A percentile compares a stretch with the other conserved stretches of the same genome.
Conservation (phyloP, 2,329 filamentous ascomycete genomes). For the Microcera coccophila region DNA sequence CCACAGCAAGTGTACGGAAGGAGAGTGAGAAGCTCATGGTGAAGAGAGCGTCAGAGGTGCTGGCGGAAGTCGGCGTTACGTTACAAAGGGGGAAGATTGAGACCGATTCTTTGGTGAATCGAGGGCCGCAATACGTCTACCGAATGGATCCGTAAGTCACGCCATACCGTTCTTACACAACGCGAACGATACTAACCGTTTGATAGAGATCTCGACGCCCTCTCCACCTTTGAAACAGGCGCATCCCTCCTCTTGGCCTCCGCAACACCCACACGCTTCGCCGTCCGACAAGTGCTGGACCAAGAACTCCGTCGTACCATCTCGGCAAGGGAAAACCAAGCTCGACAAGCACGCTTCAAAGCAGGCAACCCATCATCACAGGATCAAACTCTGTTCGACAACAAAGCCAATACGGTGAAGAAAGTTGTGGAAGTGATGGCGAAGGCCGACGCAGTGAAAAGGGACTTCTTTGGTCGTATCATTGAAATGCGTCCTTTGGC, state of each 20-base stretch:
- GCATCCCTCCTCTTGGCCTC: slow-evolving; percentile 52
- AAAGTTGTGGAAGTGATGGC: slow-evolving; percentile 32
- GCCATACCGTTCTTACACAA: not conserved
- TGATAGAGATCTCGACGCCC: slow-evolving; percentile 64
- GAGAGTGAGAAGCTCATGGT: slow-evolving; percentile 82
- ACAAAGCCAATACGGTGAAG: slow-evolving; percentile 35
- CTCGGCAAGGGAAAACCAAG: slow-evolving; percentile 60
- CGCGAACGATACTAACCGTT: slow-evolving; percentile 9
- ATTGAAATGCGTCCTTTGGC: slow-evolving; percentile 47
- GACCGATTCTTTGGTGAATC: slow-evolving; percentile 54
- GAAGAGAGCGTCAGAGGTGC: slow-evolving; percentile 70
- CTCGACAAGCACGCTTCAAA: slow-evolving; percentile 61
- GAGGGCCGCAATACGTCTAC: slow-evolving; percentile 74
- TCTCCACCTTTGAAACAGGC: slow-evolving; percentile 71
- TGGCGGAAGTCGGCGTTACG: slow-evolving; percentile 76
- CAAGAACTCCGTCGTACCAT: slow-evolving; percentile 80
- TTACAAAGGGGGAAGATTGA: slow-evolving; percentile 82
- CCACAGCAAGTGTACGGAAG: slow-evolving; percentile 80
- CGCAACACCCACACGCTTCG: slow-evolving; percentile 77
- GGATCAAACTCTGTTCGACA: slow-evolving; percentile 32
- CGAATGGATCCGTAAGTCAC: slow-evolving; percentile 84
- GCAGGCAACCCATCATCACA: slow-evolving; percentile 39
- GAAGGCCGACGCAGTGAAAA: slow-evolving; percentile 50
- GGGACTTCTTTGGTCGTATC: slow-evolving; percentile 82
- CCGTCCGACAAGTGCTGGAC: slow-evolving; percentile 87